Evolutionary conservation across 495 filamentous ascomycete species (phyloP), one percentile per base, ranked within the genome.

Genomic region (Bacidia rubella): DNA sequence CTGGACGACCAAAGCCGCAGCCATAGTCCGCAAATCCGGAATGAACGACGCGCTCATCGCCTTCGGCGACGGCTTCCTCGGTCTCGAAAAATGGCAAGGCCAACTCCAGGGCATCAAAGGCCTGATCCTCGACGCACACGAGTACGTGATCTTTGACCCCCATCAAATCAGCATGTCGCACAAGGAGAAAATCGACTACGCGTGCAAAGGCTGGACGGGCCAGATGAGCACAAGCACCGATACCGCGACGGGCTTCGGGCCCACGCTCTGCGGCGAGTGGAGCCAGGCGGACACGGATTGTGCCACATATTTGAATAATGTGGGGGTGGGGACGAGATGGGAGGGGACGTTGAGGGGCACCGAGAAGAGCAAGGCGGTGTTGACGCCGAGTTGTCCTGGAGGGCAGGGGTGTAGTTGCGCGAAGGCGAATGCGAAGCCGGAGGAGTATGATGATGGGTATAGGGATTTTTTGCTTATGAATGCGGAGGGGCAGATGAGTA

Each of bases 251-350:
- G 93, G 77, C 38, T 99, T 89, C 74, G 93, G 93, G 0, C 92
- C 92, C 3, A 96, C 90, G n/a, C 80, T 97, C 49, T 87, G 90
- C 64, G 93, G 90, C 60, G 93, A 99, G 75, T 99, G 89, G 87
- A 87, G 83, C 2, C 92, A 97, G 74, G 90, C 93, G 41, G 93
- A 99, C 63, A 97, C 93, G 11, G 93, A 99, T 69, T 99, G 93
- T 70, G 79, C 87, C 2, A 56, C 75, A 57, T 80, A 89, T 61
- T 75, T 99, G 54, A 97, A 94, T 66, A 88, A 96, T 65, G 87
- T 96, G 48, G 84, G 83, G 57, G 74, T 78, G 55, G 93, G 93
- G 50, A 86, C 81, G 48, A 81, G 93, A 43, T 99, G 93, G 93
- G 82, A 86, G 64, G 93, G 93, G 35, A 90, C 86, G 1, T 66